Conservation (phyloP, 2,329 filamentous ascomycete genomes). For the Apiospora pterosperma region DNA sequence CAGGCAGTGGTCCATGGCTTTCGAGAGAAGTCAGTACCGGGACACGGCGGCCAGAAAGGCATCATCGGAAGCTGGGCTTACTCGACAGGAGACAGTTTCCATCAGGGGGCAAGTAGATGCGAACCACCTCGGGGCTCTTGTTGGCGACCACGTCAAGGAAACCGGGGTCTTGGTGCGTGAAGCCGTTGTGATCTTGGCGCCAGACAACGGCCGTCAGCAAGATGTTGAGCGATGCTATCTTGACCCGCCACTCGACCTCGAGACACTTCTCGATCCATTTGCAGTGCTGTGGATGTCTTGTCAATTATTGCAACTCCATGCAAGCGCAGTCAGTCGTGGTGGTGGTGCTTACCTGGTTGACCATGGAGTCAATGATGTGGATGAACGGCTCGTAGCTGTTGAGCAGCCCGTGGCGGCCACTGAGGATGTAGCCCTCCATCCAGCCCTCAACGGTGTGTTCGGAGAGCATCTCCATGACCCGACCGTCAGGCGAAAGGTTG, state of each 20-base stretch:
- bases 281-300: conserved; percentile 52
- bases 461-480: conserved; percentile 82
- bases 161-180: conserved; percentile 77
- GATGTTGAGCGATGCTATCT: conserved; percentile 74
- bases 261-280: conserved; percentile 81
- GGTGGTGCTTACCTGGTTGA: conserved; percentile 57
- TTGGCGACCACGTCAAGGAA: conserved; percentile 79
- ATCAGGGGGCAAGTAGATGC: conserved; percentile 78
- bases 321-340: not conserved
- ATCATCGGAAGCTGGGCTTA: conserved; percentile 1
- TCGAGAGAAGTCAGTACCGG: not conserved
- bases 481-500: conserved; percentile 64
- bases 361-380: conserved; percentile 81
- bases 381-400: conserved; percentile 84
- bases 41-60: not conserved
- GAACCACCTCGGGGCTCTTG: conserved; percentile 75
- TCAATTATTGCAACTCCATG: conserved; percentile 10
- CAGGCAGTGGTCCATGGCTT: conserved; percentile 71
- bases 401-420: conserved; percentile 70
- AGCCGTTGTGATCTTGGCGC: conserved; percentile 82
- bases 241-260: conserved; percentile 75
- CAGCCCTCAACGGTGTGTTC: conserved; percentile 79
- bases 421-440: conserved; percentile 76
- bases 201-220: conserved; percentile 75
- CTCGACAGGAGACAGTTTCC: conserved; percentile 70